Conservation (phyloP, 2,329 filamentous ascomycete species). For the Dryadomyces sulphureus region DNA sequence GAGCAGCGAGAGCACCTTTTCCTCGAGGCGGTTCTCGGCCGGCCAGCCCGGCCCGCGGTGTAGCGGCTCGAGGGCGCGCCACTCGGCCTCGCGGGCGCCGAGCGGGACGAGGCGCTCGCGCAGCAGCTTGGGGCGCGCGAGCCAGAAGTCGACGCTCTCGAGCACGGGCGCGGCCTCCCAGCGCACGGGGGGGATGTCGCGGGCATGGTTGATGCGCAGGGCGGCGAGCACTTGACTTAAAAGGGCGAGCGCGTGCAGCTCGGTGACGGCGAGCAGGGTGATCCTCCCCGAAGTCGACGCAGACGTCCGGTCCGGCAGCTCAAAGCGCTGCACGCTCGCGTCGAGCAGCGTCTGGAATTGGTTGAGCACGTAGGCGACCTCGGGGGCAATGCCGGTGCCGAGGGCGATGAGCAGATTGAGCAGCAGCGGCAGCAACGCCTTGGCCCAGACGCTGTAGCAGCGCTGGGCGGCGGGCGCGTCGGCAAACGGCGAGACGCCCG, state of each 20-base stretch:
- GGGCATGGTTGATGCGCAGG: conserved; percentile 49
- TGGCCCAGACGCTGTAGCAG: conserved; percentile 80
- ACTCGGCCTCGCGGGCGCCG: conserved; percentile 56
- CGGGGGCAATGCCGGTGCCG: conserved; percentile 65
- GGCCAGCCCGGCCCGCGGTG: conserved; percentile 19
- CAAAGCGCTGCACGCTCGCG: conserved; percentile 58
- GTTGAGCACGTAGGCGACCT: conserved; percentile 77
- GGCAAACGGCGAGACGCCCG: conserved; percentile 64
- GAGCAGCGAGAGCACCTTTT: conserved; percentile 58
- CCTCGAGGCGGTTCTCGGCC: conserved; percentile 54
- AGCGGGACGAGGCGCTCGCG: conserved; percentile 60
- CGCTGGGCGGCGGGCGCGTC: conserved; percentile 51
- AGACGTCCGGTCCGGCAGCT: conserved; percentile 37
- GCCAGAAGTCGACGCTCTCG: conserved; percentile 74
- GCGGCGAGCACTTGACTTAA: conserved; percentile 57
- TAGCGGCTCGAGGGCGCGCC: conserved; percentile 28
- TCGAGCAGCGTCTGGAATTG: conserved; percentile 69
- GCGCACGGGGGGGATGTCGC: conserved; percentile 56
- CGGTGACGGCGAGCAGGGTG: conserved; percentile 57
- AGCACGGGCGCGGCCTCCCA: conserved; percentile 61
- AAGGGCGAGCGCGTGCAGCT: conserved; percentile 66
- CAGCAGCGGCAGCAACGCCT: conserved; percentile 73
- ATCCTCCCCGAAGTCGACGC: conserved; percentile 19
- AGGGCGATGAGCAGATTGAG: conserved; percentile 78
- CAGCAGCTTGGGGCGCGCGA: conserved; percentile 54